Conservation (phyloP, 768 basidiomycete genomes). For the Sporobolomyces pararoseus region DNA sequence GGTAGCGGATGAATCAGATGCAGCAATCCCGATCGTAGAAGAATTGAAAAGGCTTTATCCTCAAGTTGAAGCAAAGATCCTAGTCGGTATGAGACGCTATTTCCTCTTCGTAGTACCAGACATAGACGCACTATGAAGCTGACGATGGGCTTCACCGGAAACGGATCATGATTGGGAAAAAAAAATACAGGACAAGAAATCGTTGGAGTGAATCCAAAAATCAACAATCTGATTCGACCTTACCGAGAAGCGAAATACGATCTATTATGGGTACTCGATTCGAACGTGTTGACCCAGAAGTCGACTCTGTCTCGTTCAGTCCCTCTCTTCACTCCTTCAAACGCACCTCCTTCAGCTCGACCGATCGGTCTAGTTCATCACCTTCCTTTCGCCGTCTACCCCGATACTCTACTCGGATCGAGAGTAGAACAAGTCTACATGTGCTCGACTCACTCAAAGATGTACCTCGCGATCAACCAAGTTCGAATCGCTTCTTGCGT, state of each 20-base stretch:
- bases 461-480: constrained; percentile 96
- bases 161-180: too few relatives aligned
- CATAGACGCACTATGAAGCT: too few relatives aligned
- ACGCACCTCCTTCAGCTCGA: constrained; percentile 37
- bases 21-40: constrained; percentile 75
- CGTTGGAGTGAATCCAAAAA: constrained; percentile 92
- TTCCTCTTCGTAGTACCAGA: too few relatives aligned
- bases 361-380: constrained; percentile 84
- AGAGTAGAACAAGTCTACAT: constrained; percentile 87
- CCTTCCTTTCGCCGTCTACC: constrained; percentile 80
- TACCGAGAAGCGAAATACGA: constrained; percentile 77
- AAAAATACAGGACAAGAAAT: constrained; percentile 73
- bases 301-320: constrained; percentile 81
- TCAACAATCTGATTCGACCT: constrained; percentile 87
- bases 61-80: constrained; percentile 63
- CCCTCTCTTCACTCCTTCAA: constrained; percentile 58
- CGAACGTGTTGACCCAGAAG: constrained; percentile 75
- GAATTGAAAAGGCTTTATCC: constrained; percentile 77
- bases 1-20: constrained; percentile 81
- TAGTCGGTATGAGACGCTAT: constrained; percentile 60
- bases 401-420: constrained; percentile 66
- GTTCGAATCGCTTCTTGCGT: constrained; percentile 88
- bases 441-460: constrained; percentile 97
- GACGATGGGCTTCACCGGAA: too few relatives aligned
- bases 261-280: constrained; percentile 94